Evolutionary conservation across 768 basidiomycete genomes (phyloP), one percentile per base, ranked within the genome.

Genomic region (Tylopilus plumbeoviolaceoides): DNA sequence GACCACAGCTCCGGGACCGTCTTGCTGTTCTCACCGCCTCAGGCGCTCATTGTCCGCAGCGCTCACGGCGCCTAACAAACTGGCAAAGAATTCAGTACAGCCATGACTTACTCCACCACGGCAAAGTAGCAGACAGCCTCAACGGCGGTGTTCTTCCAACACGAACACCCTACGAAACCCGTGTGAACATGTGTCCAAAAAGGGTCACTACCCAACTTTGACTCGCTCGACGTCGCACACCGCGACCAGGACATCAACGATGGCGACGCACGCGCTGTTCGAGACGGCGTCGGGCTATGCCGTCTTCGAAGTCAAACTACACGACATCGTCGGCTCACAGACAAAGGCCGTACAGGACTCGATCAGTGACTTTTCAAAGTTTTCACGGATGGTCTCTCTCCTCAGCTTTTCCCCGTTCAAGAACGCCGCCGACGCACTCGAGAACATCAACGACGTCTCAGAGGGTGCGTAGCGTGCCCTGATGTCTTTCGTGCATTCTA

Each of bases 231-330:
- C 68, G 70, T 63, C 63, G 55, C 45, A 67, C 61, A 66, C 71
- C 59, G 63, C 66, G 71, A 74, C 63, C 49, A 35, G 18, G 9
- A 57, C 57, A 57, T 56, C 49, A 30, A 59, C 64, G 55, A 82
- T 85, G 82, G 78, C 87, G 58, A 90, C 89, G 12, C 93, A 98
- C 72, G 79, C 89, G 54, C 83, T 98, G 53, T 95, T 95, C 76
- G 95, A 98, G 74, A 85, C 89, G 5, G 84, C 95, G 51, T 93
- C 93, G 25, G 95, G 95, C 48, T 95, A 95, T 79, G 92, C 91
- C 48, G 77, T 97, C 51, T 95, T 97, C 70, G 82, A 94, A 67
- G 85, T 87, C 58, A 89, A 89, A 61, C 81, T 92, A 44, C 77
- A 82, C 47, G 95, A 98, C 72, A 85, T 93, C 56, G 87, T 98